These are phyloP conservation scores for Xanthoconium stramineum DNA, from an alignment of 768 basidiomycete species.

Conservation along the genomic window DNA sequence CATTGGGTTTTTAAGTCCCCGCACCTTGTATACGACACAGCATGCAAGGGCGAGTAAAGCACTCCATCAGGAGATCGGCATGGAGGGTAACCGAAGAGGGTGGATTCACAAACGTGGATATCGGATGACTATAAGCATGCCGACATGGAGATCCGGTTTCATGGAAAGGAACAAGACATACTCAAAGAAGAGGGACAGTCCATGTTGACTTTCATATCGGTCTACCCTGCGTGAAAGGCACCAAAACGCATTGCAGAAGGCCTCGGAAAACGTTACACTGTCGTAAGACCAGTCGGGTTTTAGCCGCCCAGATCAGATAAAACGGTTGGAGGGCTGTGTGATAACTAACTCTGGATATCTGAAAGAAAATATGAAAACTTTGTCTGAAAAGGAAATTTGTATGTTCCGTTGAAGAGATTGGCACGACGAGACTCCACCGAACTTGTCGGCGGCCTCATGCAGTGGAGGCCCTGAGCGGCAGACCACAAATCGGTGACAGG, in stretches of 20 bases:
- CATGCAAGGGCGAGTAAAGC: background rate
- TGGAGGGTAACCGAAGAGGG: background rate
- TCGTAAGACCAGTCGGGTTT: background rate
- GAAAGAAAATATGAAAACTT: background rate
- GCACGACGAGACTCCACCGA: slow-evolving; percentile 2
- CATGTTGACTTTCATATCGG: background rate
- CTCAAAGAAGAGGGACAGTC: background rate
- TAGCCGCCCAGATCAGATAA: background rate
- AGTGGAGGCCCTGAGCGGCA: background rate
- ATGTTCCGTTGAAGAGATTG: slow-evolving; percentile 8
- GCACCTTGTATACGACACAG: slow-evolving; percentile 9
- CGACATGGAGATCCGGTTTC: background rate
- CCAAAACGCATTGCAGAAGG: background rate
- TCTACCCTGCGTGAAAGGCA: background rate
- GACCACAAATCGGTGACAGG: background rate
- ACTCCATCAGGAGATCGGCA: slow-evolving; percentile 3
- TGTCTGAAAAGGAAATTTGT: background rate
- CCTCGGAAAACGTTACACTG: background rate
- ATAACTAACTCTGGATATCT: background rate
- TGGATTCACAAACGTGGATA: background rate
- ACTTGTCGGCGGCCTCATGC: slow-evolving; percentile 1
- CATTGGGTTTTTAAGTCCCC: slow-evolving; percentile 9
- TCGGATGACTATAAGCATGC: background rate
- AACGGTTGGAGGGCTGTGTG: background rate
- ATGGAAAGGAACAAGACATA: background rate